Base-by-base conservation (phyloP, 2,329 filamentous ascomycete genomes). In the Alternaria angustiovoidea region DNA sequence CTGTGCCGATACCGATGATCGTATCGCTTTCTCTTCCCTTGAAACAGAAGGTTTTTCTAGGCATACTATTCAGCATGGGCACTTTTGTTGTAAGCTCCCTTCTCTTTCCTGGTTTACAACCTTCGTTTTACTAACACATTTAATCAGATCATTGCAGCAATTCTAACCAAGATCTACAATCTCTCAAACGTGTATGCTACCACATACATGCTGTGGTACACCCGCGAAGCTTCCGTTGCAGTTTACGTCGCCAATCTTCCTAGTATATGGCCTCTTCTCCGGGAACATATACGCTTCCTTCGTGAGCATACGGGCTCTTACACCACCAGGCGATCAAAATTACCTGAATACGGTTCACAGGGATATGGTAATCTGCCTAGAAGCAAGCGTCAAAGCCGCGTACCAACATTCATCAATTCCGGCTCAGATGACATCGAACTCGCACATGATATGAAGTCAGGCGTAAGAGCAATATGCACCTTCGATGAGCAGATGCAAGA, bases 1-100 rank as follows among this genome's bases (percentile, higher is more conserved):
- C 81, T 4, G 83, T 89, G 20, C 86, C 86, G 1, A 80, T 89
- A 63, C 86, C 86, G 1, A 75, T 86, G 54, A 68, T 89, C 26
- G 64, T 84, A 11, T 80, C 80, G 26, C 81, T 87, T 1, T 81
- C 82, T 46, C 77, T 89, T 2, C 76, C 81, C 6, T 41, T 78
- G 1, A 84, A 81, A 69, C 83, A 86, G 68, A 89, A 88, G 73
- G 54, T 83, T 0, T 79, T 87, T 1, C 80, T 89, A 1, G 68
- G 79, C n/a, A 63, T 78, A 26, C 75, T 86, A 32, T 86, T 86
- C 69, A 79, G 81, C 43, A 80, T 86, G 63, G 83, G 84, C 20
- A 70, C 79, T 48, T 85, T 85, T 62, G 82, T 85, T 30, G 78
- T 88, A 67, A 32, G 74, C 59, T 28, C 12, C 34, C 24, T 36